Conservation (phyloP, 2,329 filamentous ascomycete genomes). For the Macrophomina tecta region DNA sequence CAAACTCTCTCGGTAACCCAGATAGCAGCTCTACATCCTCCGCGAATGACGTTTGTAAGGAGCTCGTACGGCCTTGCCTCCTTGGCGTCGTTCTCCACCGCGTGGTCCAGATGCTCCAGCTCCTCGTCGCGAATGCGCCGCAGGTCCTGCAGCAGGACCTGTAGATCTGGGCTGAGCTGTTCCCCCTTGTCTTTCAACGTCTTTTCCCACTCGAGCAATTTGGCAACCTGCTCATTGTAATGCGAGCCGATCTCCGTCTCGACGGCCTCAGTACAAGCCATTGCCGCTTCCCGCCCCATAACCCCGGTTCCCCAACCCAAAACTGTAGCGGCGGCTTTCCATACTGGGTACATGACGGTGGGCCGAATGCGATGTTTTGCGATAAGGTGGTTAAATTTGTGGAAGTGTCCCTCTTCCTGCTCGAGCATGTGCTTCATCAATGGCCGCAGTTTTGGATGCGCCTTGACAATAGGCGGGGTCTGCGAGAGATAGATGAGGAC, state of each 20-base stretch:
- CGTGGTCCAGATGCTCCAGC: slow-evolving; percentile 94
- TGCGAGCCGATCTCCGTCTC: slow-evolving; percentile 97
- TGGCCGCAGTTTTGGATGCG: slow-evolving; percentile 85
- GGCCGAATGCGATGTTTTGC: slow-evolving; percentile 88
- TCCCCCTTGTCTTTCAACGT: slow-evolving; percentile 79
- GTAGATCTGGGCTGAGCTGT: slow-evolving; percentile 79
- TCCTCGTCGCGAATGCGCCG: slow-evolving; percentile 92
- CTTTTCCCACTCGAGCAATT: slow-evolving; percentile 79
- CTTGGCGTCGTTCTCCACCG: slow-evolving; percentile 90
- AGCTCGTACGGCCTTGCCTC: slow-evolving; percentile 89
- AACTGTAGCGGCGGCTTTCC: slow-evolving; percentile 78
- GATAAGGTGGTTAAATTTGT: slow-evolving; percentile 82
- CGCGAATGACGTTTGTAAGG: slow-evolving; percentile 82
- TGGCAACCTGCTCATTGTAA: slow-evolving; percentile 90
- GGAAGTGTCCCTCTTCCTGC: slow-evolving; percentile 87
- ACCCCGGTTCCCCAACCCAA: slow-evolving; percentile 89
- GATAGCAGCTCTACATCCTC: slow-evolving; percentile 91
- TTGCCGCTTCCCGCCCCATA: slow-evolving; percentile 90
- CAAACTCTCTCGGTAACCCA: slow-evolving; percentile 82
- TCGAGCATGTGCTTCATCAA: slow-evolving; percentile 99
- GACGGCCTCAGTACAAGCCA: slow-evolving; percentile 98
- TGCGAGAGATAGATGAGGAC: slow-evolving; percentile 93
- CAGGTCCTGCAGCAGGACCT: slow-evolving; percentile 73
- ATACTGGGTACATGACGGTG: slow-evolving; percentile 89
- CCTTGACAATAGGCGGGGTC: slow-evolving; percentile 77